Evolutionary conservation across 768 basidiomycete species (phyloP), one percentile per base, ranked within the genome.

Genomic region (Trametes cingulata): DNA sequence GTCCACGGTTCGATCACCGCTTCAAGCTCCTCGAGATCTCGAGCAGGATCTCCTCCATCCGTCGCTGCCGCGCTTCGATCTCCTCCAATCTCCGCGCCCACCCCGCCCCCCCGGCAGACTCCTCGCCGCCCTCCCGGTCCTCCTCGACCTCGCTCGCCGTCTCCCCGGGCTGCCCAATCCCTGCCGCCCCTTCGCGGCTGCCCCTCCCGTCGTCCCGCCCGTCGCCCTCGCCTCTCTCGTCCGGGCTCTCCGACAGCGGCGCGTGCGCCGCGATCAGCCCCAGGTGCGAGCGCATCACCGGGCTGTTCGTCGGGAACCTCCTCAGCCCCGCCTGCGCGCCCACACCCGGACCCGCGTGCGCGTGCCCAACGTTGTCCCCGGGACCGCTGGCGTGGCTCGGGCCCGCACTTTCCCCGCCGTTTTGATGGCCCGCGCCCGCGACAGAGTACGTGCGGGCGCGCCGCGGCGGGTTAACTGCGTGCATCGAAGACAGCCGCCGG

Each of bases 21-120:
- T 51, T 43, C 43, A 65, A 17, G 51, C 57, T 53, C 39, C 19
- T 27, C 29, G 58, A 36, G 20, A 79, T 66, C 46, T 75, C 71
- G 22, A 75, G 46, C 41, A 84, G 72, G 51, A 84, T 53, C 1
- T 76, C 74, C 66, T 83, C 82, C 37, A 83, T 82, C 54, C 82
- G 72, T 60, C 75, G 67, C 67, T 84, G 82, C 52, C 73, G 66
- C 58, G 69, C 70, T 58, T 83, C 82, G 25, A 83, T 76, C 33
- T 63, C 56, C 12, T 74, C 73, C 56, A 84, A 66, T 49, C 77
- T 70, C 59, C 69, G 70, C 50, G 69, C 68, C 68, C 75, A 70
- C 35, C 65, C 69, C 5, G 64, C 5, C 63, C 66, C 64, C 20
- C 39, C 29, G 14, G 41, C 41, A 5, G 68, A 68, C 67, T 71